Conservation (phyloP, 2,329 filamentous ascomycete genomes). For the Pyrenophora seminiperda region DNA sequence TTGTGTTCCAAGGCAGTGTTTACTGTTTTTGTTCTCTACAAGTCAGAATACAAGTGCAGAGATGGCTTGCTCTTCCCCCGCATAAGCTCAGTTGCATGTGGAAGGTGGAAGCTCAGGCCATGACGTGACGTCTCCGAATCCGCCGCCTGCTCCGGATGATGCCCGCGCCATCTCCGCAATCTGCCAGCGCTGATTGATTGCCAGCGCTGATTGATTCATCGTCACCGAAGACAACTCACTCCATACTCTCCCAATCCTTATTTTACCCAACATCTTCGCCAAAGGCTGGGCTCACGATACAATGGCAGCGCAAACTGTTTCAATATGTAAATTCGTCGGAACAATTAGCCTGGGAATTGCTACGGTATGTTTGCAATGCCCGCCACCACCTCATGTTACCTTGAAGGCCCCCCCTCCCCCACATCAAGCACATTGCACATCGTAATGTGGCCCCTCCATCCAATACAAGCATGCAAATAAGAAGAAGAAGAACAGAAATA, state of each 20-base stretch:
- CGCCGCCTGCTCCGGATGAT: constrained; percentile 1
- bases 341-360: constrained; percentile 86
- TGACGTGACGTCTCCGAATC: not conserved
- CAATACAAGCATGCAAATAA: no score
- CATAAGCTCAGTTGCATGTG: not conserved
- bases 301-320: constrained; percentile 71
- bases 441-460: no score
- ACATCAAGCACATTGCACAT: no score
- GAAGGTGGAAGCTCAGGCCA: constrained; percentile 9
- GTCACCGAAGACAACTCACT: constrained; percentile 19
- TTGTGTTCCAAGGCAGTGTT: no score
- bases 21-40: not conserved
- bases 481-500: not conserved
- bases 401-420: constrained; percentile 4
- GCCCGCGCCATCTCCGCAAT: constrained; percentile 24
- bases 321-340: constrained; percentile 88
- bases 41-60: not conserved
- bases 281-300: constrained; percentile 5
- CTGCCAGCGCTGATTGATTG: constrained; percentile 18
- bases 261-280: not conserved
- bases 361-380: constrained; percentile 66
- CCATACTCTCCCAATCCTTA: not conserved
- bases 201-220: constrained; percentile 25
- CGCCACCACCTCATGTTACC: constrained; percentile 18
- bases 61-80: not conserved